A percentile compares a stretch with the other conserved stretches of the same genome.
These are phyloP conservation scores for Symmetrospora coprosmae DNA, from an alignment of 768 basidiomycete genomes.

Conservation along the genomic window DNA sequence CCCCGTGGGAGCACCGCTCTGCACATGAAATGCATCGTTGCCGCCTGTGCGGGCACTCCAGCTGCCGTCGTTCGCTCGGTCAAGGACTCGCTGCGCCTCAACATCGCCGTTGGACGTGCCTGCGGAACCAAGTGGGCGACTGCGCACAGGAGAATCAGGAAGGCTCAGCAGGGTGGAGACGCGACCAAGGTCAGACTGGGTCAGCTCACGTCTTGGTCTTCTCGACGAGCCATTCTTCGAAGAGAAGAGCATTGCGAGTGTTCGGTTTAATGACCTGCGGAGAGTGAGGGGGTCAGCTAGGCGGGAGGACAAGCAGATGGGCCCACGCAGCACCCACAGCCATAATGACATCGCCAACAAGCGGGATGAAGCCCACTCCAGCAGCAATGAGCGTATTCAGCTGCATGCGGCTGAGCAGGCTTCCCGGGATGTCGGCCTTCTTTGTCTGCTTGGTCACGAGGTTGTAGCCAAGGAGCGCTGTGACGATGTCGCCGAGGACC, in stretches of 20 bases:
- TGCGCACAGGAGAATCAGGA: too few relatives aligned
- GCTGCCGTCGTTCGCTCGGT: neutral
- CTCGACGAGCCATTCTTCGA: neutral
- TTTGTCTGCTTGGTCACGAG: conserved; percentile 63
- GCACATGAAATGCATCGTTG: neutral
- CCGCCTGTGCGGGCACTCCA: conserved; percentile 5
- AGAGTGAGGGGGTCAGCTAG: too few relatives aligned
- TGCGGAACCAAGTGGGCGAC: too few relatives aligned
- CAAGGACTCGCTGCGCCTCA: neutral
- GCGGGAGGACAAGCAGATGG: too few relatives aligned
- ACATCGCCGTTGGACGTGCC: neutral
- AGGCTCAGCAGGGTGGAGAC: too few relatives aligned
- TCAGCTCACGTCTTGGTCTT: neutral
- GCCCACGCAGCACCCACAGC: too few relatives aligned
- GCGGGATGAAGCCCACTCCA: conserved; percentile 50
- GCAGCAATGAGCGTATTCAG: conserved; percentile 34
- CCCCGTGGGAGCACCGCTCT: neutral
- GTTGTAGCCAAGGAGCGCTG: conserved; percentile 53
- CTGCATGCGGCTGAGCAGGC: conserved; percentile 8
- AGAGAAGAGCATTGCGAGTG: conserved; percentile 50
- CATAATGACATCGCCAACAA: conserved; percentile 52
- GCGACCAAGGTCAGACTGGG: too few relatives aligned
- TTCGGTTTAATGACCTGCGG: conserved; percentile 73
- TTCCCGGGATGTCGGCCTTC: conserved; percentile 42
- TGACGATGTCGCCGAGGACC: conserved; percentile 35